Base-by-base conservation (phyloP, 345 rosid genomes). In the Arabidopsis thaliana region DNA sequence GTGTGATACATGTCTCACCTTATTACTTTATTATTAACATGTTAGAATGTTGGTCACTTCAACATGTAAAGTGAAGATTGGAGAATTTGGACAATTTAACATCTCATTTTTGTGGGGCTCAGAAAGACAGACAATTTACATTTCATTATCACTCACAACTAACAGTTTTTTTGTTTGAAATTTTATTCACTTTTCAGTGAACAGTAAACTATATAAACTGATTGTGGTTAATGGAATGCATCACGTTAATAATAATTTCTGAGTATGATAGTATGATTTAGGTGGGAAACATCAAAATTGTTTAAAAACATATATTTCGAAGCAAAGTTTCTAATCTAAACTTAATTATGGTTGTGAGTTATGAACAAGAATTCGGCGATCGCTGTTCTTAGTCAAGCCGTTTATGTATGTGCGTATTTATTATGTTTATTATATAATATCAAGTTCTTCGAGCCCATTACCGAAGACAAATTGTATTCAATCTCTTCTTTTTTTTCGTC, bases 401-500 rank as follows among this genome's bases (percentile, higher is more conserved):
- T 68, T 75, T 40, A 59, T 50, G 38, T 62, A 38, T 38, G 55
- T 75, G 30, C 46, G 46, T 37, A 59, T 38, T 37, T 59, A 59
- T 11, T 44, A 44, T 75, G 48, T 50, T 22, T 67, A 68, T 67
- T 60, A 45, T 44, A 69, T 42, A 61, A 52, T 59, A 60, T 59
- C 56, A 2, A 76, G 3, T 25, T 69, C 75, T 69, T 76, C 75
- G 80, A 76, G 71, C 80, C 80, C 80, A 76, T 69, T 69, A 76
- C 71, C 80, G 66, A 57, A 76, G 70, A 61, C 70, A 53, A 76
- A 34, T n/a, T 9, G 44, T 24, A 65, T 65, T 5, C 20, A 56
- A 28, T 40, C 33, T 13, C 16, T 16, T 16, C 20, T 16, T 16
- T 16, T 16, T 16, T 16, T 16, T 16, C 20, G 20, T 16, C 20